These are phyloP conservation scores for Cenococcum geophilum DNA, from an alignment of 495 filamentous ascomycete genomes.

Conservation along the genomic window DNA sequence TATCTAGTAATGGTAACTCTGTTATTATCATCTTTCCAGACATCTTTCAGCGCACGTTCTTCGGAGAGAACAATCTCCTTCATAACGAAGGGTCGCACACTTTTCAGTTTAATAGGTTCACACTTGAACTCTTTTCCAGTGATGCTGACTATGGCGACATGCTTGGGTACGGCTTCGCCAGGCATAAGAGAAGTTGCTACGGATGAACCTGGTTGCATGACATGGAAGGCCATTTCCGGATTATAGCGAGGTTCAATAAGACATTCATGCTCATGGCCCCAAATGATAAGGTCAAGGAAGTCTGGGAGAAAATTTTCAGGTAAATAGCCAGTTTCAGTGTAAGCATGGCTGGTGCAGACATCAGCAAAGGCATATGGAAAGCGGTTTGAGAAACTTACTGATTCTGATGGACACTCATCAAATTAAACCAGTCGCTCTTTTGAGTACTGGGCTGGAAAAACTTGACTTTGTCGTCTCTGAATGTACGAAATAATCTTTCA, in stretches of 20 bases:
- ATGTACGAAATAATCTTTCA: constrained; percentile 88
- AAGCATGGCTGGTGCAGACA: constrained; percentile 51
- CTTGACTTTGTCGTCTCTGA: constrained; percentile 85
- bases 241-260: constrained; percentile 76
- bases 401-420: constrained; percentile 95
- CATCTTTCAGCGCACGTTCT: constrained; percentile 64
- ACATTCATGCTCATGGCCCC: constrained; percentile 98
- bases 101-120: constrained; percentile 78
- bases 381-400: constrained; percentile 45
- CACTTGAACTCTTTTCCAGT: constrained; percentile 74
- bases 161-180: constrained; percentile 87
- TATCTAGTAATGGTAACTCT: constrained; percentile 69
- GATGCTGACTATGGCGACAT: constrained; percentile 78
- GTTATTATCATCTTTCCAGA: constrained; percentile 77
- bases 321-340: constrained; percentile 83
- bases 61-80: constrained; percentile 71
- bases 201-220: constrained; percentile 96
- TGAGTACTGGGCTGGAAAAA: constrained; percentile 83
- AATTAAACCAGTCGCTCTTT: constrained; percentile 89
- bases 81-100: constrained; percentile 86
- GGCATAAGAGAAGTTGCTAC: constrained; percentile 86
- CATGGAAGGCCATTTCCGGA: constrained; percentile 80
- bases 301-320: constrained; percentile 91
- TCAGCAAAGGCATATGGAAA: not conserved
- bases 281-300: constrained; percentile 86